Base-by-base conservation (phyloP, 495 filamentous ascomycete species). In the Daldinia childiae region DNA sequence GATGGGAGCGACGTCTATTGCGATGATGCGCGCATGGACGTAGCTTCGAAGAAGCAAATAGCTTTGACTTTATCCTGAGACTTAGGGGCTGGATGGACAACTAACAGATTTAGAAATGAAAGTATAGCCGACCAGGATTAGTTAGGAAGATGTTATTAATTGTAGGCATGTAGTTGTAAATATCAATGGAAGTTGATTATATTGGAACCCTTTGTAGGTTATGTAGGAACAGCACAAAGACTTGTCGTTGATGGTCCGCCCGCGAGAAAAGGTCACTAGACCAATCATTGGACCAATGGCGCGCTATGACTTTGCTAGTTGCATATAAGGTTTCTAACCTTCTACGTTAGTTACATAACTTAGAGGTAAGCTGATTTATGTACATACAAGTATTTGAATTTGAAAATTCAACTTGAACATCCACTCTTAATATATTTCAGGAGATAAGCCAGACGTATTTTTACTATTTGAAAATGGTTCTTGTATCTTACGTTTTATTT, bases 231-330 rank as follows among this genome's bases (percentile, higher is more conserved):
- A 48, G 48, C 58, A 68, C 63, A 67, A 62, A 68, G 64, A 61
- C 48, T 56, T 68, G 57, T 62, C 65, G 65, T 68, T 62, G 65
- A 56, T 15, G 7, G n/a, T 56, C 50, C 55, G 54, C 45, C 43
- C 24, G 43, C 34, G 27, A 54, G 41, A 60, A 65, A 58, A 60
- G 64, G 64, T 67, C 56, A 68, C 58, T 30, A 17, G 50, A 54
- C 50, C 26, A 54, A 54, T 54, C 11, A 68, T 51, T n/a, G 50
- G 26, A 54, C 50, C 50, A 54, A 54, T 54, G n/a, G 62, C 11
- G 39, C 62, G 54, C 6, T 30, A 34, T 41, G 34, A 45, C 52
- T 65, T 38, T 65, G 11, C 45, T 65, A 58, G 39, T 58, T 21
- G 61, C 62, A 64, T 56, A 51, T 56, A 55, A 17, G n/a, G 43